These are phyloP conservation scores for Apophysomyces variabilis DNA, from an alignment of 371 early-diverging fungal species.

Conservation along the genomic window DNA sequence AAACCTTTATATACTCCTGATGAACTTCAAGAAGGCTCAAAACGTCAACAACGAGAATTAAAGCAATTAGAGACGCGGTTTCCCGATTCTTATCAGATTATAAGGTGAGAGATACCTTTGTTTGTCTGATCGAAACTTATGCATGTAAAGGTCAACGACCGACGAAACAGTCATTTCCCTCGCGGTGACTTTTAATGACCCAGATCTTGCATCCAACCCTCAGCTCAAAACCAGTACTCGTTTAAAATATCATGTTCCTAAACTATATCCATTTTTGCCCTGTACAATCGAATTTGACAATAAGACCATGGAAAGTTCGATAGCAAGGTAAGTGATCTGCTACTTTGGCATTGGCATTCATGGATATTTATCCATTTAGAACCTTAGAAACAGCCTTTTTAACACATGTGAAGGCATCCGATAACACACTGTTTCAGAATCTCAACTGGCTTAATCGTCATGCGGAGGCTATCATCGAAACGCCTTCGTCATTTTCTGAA, in stretches of 20 bases:
- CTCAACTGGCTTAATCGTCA: constrained; percentile 73
- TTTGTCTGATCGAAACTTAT: background rate
- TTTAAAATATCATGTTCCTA: constrained; percentile 50
- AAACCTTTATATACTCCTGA: constrained; percentile 10
- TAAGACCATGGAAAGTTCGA: constrained; percentile 44
- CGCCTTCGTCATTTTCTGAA: background rate
- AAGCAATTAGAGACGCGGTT: constrained; percentile 52
- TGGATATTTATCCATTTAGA: constrained; percentile 19
- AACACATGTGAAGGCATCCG: constrained; percentile 39
- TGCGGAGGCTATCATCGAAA: constrained; percentile 26
- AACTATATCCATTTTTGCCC: constrained; percentile 52
- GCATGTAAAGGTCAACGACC: background rate
- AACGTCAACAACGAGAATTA: constrained; percentile 20
- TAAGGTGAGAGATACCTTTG: constrained; percentile 24
- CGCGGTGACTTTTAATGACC: constrained; percentile 35
- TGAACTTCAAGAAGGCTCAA: constrained; percentile 11
- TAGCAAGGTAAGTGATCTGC: constrained; percentile 32
- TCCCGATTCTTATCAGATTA: constrained; percentile 36
- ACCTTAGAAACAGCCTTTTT: constrained; percentile 57
- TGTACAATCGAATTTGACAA: constrained; percentile 55
- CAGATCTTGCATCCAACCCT: constrained; percentile 35
- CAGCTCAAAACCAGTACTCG: constrained; percentile 29
- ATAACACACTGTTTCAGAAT: constrained; percentile 55
- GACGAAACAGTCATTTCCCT: constrained; percentile 17
- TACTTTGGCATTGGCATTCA: background rate